Evolutionary conservation across 164 flowering plant species (phyloP), one percentile per base, ranked within the genome.

Genomic region (Berberis thunbergii): DNA sequence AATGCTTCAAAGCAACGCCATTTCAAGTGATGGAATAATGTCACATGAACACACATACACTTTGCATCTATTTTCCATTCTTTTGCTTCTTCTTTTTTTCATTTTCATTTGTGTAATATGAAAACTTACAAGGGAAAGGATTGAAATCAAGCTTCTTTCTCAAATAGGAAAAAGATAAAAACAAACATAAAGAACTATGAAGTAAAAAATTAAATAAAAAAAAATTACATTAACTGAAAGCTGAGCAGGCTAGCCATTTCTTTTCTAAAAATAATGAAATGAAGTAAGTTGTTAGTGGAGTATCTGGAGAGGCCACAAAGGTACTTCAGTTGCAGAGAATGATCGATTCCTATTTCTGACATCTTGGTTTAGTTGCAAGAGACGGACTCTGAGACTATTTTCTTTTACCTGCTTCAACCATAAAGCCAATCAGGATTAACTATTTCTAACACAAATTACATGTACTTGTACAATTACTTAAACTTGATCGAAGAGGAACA

Each of bases 341-440:
- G 69, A 63, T 53, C 53, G 69, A 61, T 72, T 52, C 13, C 57
- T 71, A 13, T 57, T 70, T 63, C 56, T 50, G 62, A 65, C 61
- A 69, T 62, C 69, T 72, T 74, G 75, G 70, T 72, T 79, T 73
- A 71, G 70, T 76, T 89, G 98, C 65, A 87, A 69, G 12, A 89
- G 81, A 75, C 87, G 89, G 3, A 88, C 79, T 69, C 80, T 80
- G 43, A 83, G 80, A 75, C 93, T 86, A 74, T 71, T 69, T 71
- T 89, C 96, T 64, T 85, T 84, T 26, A 81, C 85, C 98, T 92
- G 88, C 46, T 71, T 57, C 2, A 46, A 7, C 10, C n/a, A 52
- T 3, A 52, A 12, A 52, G 4, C 55, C 3, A 12, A 52, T 26
- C 26, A 26, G 26, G 26, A 26, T 26, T 26, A 26, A 26, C 26